Percentiles rank a stretch among this genome's conserved stretches.
These are phyloP conservation scores for Solanum sejunctum DNA, from an alignment of 257 asterid species.

Conservation along the genomic window DNA sequence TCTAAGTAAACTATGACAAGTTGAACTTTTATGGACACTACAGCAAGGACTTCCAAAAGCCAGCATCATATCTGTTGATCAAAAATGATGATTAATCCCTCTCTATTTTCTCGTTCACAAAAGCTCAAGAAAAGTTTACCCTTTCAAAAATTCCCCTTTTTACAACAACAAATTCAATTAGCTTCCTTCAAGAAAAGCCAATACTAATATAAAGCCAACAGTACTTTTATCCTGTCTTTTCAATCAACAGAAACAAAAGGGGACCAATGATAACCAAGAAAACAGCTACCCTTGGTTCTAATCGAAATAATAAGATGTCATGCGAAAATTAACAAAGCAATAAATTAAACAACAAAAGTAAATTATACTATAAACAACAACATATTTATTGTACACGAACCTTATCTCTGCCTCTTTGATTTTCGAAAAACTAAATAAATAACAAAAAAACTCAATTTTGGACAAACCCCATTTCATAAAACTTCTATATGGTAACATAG, in stretches of 20 bases:
- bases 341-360: not conserved
- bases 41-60: not conserved
- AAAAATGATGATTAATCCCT: not conserved
- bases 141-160: not conserved
- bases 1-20: not conserved
- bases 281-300: not conserved
- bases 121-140: not conserved
- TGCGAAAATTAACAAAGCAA: not conserved
- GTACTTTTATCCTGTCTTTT: not conserved
- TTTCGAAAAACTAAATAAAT: not conserved
- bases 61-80: not conserved
- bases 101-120: not conserved
- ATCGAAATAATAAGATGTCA: not conserved
- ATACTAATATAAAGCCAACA: not conserved
- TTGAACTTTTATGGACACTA: not conserved
- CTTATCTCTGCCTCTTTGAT: fast-evolving
- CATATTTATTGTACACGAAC: not conserved
- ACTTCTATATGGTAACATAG: not conserved
- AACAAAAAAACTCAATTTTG: not conserved
- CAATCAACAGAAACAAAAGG: not conserved
- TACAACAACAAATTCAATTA: not conserved
- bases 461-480: not conserved
- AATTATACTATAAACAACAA: not conserved
- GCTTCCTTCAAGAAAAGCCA: not conserved
- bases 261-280: not conserved